Conservation (phyloP, 2,329 filamentous ascomycete genomes). For the Verticillium nubilum region DNA sequence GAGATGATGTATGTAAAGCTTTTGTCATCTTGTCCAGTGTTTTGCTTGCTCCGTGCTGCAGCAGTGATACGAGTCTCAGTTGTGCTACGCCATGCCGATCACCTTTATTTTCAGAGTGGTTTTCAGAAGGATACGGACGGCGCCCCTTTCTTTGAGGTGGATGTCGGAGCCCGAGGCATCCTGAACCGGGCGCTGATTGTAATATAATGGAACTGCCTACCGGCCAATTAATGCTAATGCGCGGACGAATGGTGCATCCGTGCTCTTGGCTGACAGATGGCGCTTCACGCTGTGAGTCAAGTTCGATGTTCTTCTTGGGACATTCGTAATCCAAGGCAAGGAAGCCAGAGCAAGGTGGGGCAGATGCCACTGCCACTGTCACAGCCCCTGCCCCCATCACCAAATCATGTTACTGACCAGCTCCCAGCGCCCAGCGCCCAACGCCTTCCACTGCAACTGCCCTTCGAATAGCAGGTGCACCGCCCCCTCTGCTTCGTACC, state of each 20-base stretch:
- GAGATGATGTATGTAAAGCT: not conserved
- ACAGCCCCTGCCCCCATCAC: not conserved
- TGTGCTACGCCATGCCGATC: not conserved
- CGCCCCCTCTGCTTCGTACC: not conserved
- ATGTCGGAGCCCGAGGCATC: not conserved
- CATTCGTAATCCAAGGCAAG: no score
- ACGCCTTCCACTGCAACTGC: not conserved
- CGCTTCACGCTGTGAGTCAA: no score
- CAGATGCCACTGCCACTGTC: not conserved
- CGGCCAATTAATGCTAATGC: not conserved
- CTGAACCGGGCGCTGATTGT: not conserved
- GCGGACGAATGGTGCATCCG: not conserved
- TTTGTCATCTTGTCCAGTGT: not conserved
- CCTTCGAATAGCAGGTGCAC: not conserved
- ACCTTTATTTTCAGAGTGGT: not conserved
- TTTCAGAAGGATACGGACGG: not conserved
- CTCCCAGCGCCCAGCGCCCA: no score
- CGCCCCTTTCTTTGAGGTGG: not conserved
- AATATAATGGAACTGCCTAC: no score
- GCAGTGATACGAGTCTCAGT: not conserved
- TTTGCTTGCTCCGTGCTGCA: not conserved
- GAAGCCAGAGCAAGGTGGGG: no score
- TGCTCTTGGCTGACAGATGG: no score
- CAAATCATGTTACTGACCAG: not conserved
- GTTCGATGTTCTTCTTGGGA: no score